A percentile compares a stretch with the other conserved stretches of the same genome.
Evolutionary conservation across 768 basidiomycete species (phyloP).

Genomic region (Basidioascus undulatus): DNA sequence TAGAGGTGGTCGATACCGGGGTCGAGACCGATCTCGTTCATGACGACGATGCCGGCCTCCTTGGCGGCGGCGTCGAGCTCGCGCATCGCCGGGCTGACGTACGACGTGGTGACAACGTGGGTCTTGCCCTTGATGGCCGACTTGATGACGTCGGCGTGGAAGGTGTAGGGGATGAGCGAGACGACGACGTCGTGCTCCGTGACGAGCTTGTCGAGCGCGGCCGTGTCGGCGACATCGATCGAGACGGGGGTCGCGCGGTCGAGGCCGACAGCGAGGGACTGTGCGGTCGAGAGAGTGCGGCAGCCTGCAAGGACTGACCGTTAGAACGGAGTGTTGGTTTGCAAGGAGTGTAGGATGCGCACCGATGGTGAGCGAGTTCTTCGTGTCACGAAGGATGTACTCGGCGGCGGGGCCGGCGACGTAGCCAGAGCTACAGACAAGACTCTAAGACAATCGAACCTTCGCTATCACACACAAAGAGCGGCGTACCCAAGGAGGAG

Average conservation of each 20-base stretch:
- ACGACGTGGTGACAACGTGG: constrained; percentile 85
- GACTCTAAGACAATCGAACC: no score
- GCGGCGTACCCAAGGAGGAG: constrained; percentile 86
- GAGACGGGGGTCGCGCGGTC: constrained; percentile 46
- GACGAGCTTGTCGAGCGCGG: constrained; percentile 53
- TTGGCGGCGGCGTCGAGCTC: constrained; percentile 58
- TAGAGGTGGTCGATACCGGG: constrained; percentile 87
- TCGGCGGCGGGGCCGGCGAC: constrained; percentile 93
- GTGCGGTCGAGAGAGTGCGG: constrained; percentile 55
- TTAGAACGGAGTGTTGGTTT: not conserved
- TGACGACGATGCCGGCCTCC: constrained; percentile 70
- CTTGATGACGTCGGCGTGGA: constrained; percentile 72
- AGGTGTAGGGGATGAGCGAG: constrained; percentile 84
- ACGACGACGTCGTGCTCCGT: constrained; percentile 79
- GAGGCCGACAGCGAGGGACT: constrained; percentile 41
- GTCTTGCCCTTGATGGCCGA: constrained; percentile 74
- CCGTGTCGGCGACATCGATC: constrained; percentile 47
- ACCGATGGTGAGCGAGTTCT: constrained; percentile 70
- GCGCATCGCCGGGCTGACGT: constrained; percentile 74
- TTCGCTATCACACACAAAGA: no score
- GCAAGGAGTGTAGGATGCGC: constrained; percentile 11
- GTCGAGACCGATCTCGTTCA: constrained; percentile 96
- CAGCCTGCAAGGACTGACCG: constrained; percentile 32
- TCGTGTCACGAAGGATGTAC: constrained; percentile 58
- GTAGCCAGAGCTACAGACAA: constrained; percentile 74